Conservation (phyloP, 805 yeast genomes). For the Metschnikowia anglica region DNA sequence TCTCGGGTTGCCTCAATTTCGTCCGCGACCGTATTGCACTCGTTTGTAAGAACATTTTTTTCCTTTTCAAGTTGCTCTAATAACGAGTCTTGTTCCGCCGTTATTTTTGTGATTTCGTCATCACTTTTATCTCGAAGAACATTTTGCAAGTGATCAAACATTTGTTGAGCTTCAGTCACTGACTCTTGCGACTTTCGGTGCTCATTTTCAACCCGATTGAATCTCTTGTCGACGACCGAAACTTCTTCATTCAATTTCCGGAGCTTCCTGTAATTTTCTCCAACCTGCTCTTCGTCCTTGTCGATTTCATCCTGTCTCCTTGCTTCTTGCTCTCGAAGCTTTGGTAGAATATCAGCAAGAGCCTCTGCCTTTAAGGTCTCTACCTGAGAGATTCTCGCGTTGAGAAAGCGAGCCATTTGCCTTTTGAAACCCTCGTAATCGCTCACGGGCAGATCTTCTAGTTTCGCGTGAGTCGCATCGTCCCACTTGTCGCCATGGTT, state of each 20-base stretch:
- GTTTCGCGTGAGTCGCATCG: background rate
- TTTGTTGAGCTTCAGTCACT: constrained; percentile 7
- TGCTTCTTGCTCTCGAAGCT: constrained; percentile 27
- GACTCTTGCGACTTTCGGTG: constrained; percentile 21
- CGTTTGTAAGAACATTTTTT: constrained; percentile 24
- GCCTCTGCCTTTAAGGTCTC: constrained; percentile 19
- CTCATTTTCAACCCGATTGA: constrained; percentile 32
- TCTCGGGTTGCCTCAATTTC: constrained; percentile 32
- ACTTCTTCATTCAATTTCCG: constrained; percentile 39
- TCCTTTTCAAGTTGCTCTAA: constrained; percentile 30
- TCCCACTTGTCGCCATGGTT: constrained; percentile 3
- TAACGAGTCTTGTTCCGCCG: constrained; percentile 22
- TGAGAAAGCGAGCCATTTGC: constrained; percentile 29
- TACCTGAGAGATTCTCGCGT: constrained; percentile 24
- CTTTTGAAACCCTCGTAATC: constrained; percentile 31
- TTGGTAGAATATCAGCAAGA: constrained; percentile 21
- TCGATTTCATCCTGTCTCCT: constrained; percentile 35
- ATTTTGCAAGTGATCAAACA: constrained; percentile 13
- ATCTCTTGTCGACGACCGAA: constrained; percentile 30
- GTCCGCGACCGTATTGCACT: constrained; percentile 25
- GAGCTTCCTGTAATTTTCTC: constrained; percentile 38
- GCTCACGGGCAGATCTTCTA: background rate
- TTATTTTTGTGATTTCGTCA: constrained; percentile 14
- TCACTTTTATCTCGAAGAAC: constrained; percentile 17
- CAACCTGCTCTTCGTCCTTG: constrained; percentile 39